Evolutionary conservation across 2,329 filamentous ascomycete genomes (phyloP).

Genomic region (Scedosporium boydii): DNA sequence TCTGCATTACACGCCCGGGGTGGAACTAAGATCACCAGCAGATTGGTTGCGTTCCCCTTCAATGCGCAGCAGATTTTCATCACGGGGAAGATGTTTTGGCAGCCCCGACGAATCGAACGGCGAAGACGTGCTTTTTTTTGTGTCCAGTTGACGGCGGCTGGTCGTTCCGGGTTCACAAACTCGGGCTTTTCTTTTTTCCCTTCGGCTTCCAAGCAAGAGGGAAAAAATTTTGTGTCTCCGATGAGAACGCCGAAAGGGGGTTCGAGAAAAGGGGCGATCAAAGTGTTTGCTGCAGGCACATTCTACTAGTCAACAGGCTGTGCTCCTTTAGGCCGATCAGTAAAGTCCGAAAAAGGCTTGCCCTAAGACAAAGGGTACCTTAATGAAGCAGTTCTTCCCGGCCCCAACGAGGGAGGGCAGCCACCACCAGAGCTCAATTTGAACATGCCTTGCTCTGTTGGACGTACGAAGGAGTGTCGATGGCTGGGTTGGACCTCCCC

Average conservation of each 20-base stretch:
- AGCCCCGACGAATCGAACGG: slow-evolving; percentile 5
- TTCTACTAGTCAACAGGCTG: too few species aligned
- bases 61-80: slow-evolving; percentile 5
- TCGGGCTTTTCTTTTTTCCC: too few species aligned
- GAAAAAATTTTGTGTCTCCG: neutral
- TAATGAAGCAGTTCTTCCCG: neutral
- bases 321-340: neutral
- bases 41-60: neutral
- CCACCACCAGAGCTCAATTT: neutral
- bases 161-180: neutral
- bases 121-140: neutral
- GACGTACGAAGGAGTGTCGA: too few species aligned
- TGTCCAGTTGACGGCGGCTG: neutral
- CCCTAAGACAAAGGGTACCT: neutral
- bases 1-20: neutral
- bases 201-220: neutral
- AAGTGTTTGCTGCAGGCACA: too few species aligned
- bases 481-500: neutral
- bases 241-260: neutral
- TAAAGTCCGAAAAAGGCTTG: neutral
- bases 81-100: slow-evolving; percentile 4
- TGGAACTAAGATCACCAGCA: neutral
- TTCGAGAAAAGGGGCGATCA: neutral
- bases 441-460: too few species aligned
- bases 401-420: neutral